These are phyloP conservation scores for Phaeosphaeriaceae sp. DNA, from an alignment of 2,329 filamentous ascomycete genomes.

Conservation along the genomic window DNA sequence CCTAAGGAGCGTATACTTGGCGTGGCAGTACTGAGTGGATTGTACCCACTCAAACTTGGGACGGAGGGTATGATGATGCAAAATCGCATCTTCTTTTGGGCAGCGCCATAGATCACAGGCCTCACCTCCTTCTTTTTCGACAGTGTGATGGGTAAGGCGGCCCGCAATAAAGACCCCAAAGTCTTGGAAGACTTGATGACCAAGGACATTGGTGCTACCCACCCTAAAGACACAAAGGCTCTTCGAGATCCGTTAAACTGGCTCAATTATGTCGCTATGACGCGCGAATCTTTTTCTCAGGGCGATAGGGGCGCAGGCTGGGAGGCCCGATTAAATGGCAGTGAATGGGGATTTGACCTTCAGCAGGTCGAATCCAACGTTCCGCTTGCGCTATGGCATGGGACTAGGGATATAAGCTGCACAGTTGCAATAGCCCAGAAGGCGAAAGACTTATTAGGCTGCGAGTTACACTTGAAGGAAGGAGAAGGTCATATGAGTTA, in stretches of 20 bases:
- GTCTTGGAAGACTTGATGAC: constrained; percentile 34
- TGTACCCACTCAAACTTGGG: constrained; percentile 34
- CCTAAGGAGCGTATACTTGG: constrained; percentile 37
- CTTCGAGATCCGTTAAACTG: constrained; percentile 29
- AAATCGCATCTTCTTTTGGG: constrained; percentile 29
- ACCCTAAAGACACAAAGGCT: constrained; percentile 26
- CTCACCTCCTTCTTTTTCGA: constrained; percentile 29
- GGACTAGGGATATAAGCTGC: constrained; percentile 33
- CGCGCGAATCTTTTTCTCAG: constrained; percentile 32
- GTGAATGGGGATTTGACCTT: constrained; percentile 43
- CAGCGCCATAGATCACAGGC: constrained; percentile 34
- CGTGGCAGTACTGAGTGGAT: constrained; percentile 31
- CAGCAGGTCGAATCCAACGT: constrained; percentile 27
- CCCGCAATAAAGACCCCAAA: constrained; percentile 29
- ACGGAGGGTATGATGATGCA: constrained; percentile 35
- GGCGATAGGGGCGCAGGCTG: constrained; percentile 35
- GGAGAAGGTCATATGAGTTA: constrained; percentile 38
- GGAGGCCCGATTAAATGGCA: constrained; percentile 36
- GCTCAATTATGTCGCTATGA: constrained; percentile 32
- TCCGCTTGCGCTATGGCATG: constrained; percentile 43
- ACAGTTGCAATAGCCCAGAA: constrained; percentile 31
- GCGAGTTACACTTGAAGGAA: constrained; percentile 25
- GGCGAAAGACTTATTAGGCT: constrained; percentile 28
- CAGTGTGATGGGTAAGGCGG: constrained; percentile 31
- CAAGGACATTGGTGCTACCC: constrained; percentile 27